phyloP scores from a whole-genome alignment of 352 stramenopile species.

The Pythium volutum region DNA sequence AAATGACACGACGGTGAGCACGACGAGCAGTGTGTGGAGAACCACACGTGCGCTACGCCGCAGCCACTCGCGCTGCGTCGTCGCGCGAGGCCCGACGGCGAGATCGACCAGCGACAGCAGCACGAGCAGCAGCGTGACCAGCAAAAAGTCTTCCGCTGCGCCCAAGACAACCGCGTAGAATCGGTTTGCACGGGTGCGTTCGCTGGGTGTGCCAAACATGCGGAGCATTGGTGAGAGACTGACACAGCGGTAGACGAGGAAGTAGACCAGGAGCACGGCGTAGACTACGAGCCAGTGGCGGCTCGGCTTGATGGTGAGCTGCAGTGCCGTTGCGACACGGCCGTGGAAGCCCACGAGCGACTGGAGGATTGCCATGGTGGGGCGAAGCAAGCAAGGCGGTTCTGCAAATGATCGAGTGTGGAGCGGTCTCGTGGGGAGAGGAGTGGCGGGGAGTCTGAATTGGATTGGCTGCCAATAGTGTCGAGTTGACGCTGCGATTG shows the following conservation, averaged over 20 bases:
- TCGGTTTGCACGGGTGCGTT: background rate
- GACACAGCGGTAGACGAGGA: constrained; percentile 8
- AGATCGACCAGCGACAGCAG: constrained; percentile 8
- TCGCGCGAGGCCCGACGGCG: background rate
- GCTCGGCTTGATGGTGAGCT: background rate
- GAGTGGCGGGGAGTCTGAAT: too few relatives aligned
- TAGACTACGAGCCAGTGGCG: constrained; percentile 12
- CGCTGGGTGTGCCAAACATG: constrained; percentile 4
- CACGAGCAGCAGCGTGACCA: constrained; percentile 11
- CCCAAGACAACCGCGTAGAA: constrained; percentile 2
- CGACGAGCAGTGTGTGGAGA: constrained; percentile 23
- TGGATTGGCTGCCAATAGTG: too few relatives aligned
- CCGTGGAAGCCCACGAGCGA: too few relatives aligned
- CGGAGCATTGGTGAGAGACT: background rate
- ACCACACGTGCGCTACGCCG: constrained; percentile 44
- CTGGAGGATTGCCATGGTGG: too few relatives aligned
- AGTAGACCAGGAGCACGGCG: constrained; percentile 7
- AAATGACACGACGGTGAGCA: constrained; percentile 16
- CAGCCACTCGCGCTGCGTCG: too few relatives aligned
- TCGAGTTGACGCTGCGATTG: too few relatives aligned
- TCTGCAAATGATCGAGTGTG: too few relatives aligned
- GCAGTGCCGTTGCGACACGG: background rate
- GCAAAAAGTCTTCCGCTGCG: background rate
- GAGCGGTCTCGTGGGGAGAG: too few relatives aligned
- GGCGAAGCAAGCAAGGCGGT: too few relatives aligned